Evolutionary conservation across 768 basidiomycete species (phyloP), one percentile per base, ranked within the genome.

Genomic region (Russula dissimulans): DNA sequence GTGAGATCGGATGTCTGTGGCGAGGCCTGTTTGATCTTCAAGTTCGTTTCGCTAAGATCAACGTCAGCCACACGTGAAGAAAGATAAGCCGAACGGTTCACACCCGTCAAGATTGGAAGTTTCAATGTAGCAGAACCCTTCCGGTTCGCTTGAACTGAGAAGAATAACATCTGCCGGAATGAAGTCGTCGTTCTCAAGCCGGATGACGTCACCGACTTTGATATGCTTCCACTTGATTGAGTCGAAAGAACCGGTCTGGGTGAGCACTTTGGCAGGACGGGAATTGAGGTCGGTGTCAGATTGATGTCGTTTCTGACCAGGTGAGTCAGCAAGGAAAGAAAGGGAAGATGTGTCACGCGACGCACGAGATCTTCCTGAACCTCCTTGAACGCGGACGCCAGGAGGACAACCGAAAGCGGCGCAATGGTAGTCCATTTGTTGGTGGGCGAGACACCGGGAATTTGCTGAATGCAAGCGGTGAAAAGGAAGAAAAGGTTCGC

Each of bases 401-500:
- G 78, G 17, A 98, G 77, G 9, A 98, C 97, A 38, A 90, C 79
- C 3, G 80, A 84, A 46, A 99, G 82, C 15, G 97, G 97, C 0
- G 77, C 89, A 70, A 99, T 95, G 8, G 97, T 99, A 2, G 97
- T 99, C 71, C 90, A 99, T 60, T 75, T 78, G 68, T 97, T 94
- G 3, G 95, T 98, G 15, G 97, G 97, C 1, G 97, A 99, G 7
- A 99, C 95, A 67, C 85, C 91, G 15, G 97, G 97, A 65, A 99
- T 94, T 76, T 99, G 97, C 69, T 98, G 95, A 51, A 98, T 98
- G 73, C 81, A 86, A 18, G 92, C 92, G 34, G 95, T 97, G 77
- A 99, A 98, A 60, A 99, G 78, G 80, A 99, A 99, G 79, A 99
- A 99, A 62, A 98, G 54, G 71, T 99, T 98, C 66, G 97, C 95